phyloP scores from a whole-genome alignment of 495 filamentous ascomycete species.

The Pyrenula aspistea region DNA sequence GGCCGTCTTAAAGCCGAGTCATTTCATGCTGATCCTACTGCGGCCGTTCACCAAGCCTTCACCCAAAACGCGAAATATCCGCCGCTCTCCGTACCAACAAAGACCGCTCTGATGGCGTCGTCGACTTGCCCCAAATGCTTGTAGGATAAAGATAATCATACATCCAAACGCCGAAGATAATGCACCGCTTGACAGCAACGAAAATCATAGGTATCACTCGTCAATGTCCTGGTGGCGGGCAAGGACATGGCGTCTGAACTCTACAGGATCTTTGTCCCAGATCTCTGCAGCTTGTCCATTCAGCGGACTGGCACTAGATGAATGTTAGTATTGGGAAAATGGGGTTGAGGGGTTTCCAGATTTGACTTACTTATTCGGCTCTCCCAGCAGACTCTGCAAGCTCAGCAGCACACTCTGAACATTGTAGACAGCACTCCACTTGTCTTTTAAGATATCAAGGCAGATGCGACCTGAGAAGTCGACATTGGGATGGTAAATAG shows the following conservation, averaged over 20 bases:
- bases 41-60: background rate
- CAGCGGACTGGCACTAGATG: constrained; percentile 69
- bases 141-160: background rate
- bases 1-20: background rate
- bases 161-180: background rate
- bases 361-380: constrained; percentile 83
- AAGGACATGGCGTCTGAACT: constrained; percentile 72
- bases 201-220: constrained; percentile 14
- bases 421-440: constrained; percentile 95
- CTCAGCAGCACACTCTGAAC: constrained; percentile 86
- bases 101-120: background rate
- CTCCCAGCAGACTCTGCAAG: constrained; percentile 87
- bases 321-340: constrained; percentile 5
- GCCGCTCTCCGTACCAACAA: background rate
- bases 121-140: background rate
- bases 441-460: constrained; percentile 95
- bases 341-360: background rate
- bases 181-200: background rate
- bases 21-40: background rate
- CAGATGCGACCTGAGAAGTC: constrained; percentile 89
- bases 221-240: constrained; percentile 50
- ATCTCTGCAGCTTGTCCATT: constrained; percentile 94
- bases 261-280: constrained; percentile 80
- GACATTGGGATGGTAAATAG: constrained; percentile 90
- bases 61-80: background rate